Evolutionary conservation across 2,329 filamentous ascomycete species (phyloP).

Genomic region (Ceratocystis colombiana): DNA sequence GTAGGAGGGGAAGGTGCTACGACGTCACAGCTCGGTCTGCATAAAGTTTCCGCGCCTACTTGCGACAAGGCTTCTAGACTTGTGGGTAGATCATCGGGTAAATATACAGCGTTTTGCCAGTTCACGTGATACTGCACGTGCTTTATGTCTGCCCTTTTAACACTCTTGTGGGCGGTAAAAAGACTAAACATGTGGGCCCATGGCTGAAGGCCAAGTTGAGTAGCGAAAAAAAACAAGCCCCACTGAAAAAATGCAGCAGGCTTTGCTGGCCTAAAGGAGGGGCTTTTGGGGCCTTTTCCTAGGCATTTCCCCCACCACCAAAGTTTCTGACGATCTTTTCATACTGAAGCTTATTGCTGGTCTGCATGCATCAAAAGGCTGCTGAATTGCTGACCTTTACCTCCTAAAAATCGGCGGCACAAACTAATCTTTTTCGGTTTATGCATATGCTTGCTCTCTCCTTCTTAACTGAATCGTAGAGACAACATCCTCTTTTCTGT

Average conservation of each 20-base stretch:
- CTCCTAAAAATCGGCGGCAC: not conserved
- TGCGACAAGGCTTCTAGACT: not conserved
- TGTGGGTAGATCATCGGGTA: not conserved
- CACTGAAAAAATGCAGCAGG: constrained; percentile 10
- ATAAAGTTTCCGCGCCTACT: not conserved
- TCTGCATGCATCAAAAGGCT: constrained; percentile 6
- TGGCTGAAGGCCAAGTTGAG: not conserved
- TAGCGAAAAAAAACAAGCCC: constrained; percentile 12
- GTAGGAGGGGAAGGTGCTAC: not conserved
- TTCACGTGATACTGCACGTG: not conserved
- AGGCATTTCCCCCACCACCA: not conserved
- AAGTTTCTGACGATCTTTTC: constrained; percentile 7
- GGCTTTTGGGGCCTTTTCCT: constrained; percentile 1
- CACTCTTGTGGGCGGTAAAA: not conserved
- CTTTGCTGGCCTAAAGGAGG: constrained; percentile 6
- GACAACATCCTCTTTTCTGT: not conserved
- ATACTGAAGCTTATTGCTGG: not conserved
- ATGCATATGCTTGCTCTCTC: constrained; percentile 2
- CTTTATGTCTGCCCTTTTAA: not conserved
- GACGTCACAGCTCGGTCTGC: not conserved
- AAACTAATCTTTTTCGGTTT: not conserved
- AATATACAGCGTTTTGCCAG: not conserved
- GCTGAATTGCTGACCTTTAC: not conserved
- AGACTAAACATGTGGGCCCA: too few species aligned
- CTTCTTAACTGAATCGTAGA: constrained; percentile 17